Conservation (phyloP, 345 rosid genomes). For the Arabidopsis arenosa region DNA sequence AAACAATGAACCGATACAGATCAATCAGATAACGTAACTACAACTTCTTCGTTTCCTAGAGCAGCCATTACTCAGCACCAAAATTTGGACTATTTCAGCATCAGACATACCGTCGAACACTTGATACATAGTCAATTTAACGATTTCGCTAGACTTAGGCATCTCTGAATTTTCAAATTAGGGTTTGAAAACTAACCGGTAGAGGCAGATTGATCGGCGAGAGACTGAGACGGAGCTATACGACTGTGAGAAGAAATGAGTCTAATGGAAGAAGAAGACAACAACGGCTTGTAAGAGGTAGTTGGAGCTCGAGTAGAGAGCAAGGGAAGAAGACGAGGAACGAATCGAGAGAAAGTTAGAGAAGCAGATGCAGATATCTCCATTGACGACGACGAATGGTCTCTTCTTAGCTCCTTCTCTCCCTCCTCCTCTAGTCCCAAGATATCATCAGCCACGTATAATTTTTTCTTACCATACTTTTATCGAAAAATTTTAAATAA, state of each 20-base stretch:
- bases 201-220: slow-evolving; percentile 43
- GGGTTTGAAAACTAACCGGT: slow-evolving; percentile 42
- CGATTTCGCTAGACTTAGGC: not conserved
- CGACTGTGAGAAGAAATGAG: slow-evolving; percentile 32
- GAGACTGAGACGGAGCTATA: slow-evolving; percentile 40
- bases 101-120: slow-evolving; percentile 40
- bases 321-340: slow-evolving; percentile 35
- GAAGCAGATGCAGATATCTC: slow-evolving; percentile 43
- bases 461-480: not conserved
- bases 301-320: slow-evolving; percentile 21
- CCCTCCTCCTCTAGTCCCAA: slow-evolving; percentile 3
- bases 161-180: not conserved
- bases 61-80: not conserved
- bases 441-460: slow-evolving; percentile 41
- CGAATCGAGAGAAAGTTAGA: slow-evolving; percentile 27
- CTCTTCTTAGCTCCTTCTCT: not conserved
- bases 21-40: not conserved
- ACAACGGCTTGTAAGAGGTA: not conserved
- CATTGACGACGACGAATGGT: slow-evolving; percentile 43
- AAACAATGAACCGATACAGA: slow-evolving; percentile 11
- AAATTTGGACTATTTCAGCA: not conserved
- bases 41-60: not conserved
- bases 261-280: slow-evolving; percentile 23
- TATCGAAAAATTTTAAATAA: not conserved
- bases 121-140: not conserved